phyloP scores from a whole-genome alignment of 2,329 filamentous ascomycete species.

The Cercospora brassicicola region DNA sequence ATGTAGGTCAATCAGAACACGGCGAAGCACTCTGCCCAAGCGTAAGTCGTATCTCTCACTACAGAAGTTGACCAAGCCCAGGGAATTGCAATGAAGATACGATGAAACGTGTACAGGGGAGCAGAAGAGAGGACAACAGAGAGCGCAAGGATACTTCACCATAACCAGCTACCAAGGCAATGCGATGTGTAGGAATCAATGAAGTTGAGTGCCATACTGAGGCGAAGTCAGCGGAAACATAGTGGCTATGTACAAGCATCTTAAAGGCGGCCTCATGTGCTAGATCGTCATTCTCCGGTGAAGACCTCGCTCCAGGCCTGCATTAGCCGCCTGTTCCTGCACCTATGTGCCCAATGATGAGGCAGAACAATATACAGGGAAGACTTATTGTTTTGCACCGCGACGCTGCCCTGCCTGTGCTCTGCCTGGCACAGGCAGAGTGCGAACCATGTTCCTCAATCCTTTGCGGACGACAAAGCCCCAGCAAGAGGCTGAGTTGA shows the following conservation, averaged over 20 bases:
- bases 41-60: background rate
- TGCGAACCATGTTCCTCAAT: background rate
- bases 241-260: slow-evolving; percentile 1
- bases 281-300: slow-evolving; percentile 1
- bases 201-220: background rate
- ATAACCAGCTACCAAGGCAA: background rate
- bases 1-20: background rate
- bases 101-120: background rate
- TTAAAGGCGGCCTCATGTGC: too few species aligned
- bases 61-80: background rate
- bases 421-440: background rate
- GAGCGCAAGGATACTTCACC: background rate
- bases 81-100: background rate
- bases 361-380: background rate
- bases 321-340: slow-evolving; percentile 7
- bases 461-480: background rate
- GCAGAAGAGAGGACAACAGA: background rate
- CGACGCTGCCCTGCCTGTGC: background rate
- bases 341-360: background rate
- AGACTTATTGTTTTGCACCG: background rate
- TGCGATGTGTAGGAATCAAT: background rate
- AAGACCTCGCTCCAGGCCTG: background rate
- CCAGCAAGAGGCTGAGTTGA: background rate
- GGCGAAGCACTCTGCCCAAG: background rate
- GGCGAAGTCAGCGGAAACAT: slow-evolving; percentile 6